A percentile compares a stretch with the other conserved stretches of the same genome.
Conservation (phyloP, 495 filamentous ascomycete genomes). For the Melanomma pulvis-pyrius region DNA sequence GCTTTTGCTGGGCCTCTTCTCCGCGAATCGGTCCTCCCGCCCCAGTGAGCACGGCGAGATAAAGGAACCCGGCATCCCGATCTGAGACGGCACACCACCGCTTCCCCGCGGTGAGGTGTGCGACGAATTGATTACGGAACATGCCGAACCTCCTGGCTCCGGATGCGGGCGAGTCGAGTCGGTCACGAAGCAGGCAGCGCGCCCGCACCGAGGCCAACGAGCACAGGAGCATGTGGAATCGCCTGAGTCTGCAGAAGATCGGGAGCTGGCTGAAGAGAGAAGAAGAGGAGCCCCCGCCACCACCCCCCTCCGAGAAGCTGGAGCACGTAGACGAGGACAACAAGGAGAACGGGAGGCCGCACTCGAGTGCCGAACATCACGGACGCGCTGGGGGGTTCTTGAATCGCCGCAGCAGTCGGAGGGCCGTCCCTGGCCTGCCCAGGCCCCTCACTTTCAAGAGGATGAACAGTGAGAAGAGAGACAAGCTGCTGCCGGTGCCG, state of each 20-base stretch:
- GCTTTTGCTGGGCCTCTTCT: neutral
- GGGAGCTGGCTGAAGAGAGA: constrained; percentile 43
- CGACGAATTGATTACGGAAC: neutral
- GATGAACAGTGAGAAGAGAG: constrained; percentile 76
- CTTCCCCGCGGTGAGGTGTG: constrained; percentile 10
- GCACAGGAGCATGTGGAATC: constrained; percentile 36
- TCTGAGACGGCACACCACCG: constrained; percentile 6
- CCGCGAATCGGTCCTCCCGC: constrained; percentile 3
- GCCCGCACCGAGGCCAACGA: constrained; percentile 31
- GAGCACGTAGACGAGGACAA: constrained; percentile 23
- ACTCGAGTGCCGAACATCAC: constrained; percentile 27
- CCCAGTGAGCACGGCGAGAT: neutral
- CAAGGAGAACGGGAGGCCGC: constrained; percentile 32
- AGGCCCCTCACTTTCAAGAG: constrained; percentile 75
- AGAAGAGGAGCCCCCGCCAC: constrained; percentile 33
- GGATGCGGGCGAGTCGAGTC: constrained; percentile 19
- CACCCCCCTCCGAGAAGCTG: constrained; percentile 24
- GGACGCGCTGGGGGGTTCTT: constrained; percentile 14
- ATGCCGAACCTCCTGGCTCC: constrained; percentile 35
- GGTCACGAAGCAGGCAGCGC: constrained; percentile 25
- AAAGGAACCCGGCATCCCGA: constrained; percentile 4
- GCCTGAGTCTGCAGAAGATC: constrained; percentile 41
- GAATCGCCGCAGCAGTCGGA: constrained; percentile 60
- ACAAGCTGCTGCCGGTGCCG: constrained; percentile 67
- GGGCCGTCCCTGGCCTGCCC: constrained; percentile 77